Evolutionary conservation across 257 asterid genomes (phyloP).

Genomic region (Scutellaria minor): DNA sequence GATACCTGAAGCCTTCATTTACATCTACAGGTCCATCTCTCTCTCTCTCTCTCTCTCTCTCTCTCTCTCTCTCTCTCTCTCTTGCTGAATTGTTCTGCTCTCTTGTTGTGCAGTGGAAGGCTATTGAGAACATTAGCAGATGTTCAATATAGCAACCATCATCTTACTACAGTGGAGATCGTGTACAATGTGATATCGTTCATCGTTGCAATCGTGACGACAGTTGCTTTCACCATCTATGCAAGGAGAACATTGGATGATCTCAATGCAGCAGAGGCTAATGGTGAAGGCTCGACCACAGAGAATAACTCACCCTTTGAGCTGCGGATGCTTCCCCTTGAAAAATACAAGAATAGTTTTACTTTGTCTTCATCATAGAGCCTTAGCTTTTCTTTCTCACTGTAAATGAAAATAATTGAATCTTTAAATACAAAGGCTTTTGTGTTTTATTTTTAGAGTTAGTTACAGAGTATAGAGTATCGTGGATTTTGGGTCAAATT

Average conservation of each 20-base stretch:
- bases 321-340: conserved; percentile 69
- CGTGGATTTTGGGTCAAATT: too few relatives aligned
- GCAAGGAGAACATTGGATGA: conserved; percentile 66
- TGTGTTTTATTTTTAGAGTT: conserved; percentile 2
- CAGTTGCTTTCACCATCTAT: conserved; percentile 70
- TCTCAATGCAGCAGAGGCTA: conserved; percentile 53
- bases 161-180: conserved; percentile 72
- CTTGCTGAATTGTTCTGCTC: conserved; percentile 30
- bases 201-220: conserved; percentile 62
- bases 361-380: conserved; percentile 29
- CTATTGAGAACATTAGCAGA: conserved; percentile 83
- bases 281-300: conserved; percentile 38
- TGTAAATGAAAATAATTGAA: conserved; percentile 38
- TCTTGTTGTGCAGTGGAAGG: conserved; percentile 70
- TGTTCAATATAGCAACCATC: conserved; percentile 74
- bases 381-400: conserved; percentile 2
- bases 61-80: not conserved
- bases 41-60: conserved; percentile 9
- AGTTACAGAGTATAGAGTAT: too few relatives aligned
- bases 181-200: conserved; percentile 75
- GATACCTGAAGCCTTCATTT: conserved; percentile 94
- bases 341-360: conserved; percentile 48
- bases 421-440: conserved; percentile 6
- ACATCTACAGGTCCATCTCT: conserved; percentile 75
- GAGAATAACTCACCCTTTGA: conserved; percentile 43